These are phyloP conservation scores for Primulina eburnea DNA, from an alignment of 257 asterid genomes.

Conservation along the genomic window DNA sequence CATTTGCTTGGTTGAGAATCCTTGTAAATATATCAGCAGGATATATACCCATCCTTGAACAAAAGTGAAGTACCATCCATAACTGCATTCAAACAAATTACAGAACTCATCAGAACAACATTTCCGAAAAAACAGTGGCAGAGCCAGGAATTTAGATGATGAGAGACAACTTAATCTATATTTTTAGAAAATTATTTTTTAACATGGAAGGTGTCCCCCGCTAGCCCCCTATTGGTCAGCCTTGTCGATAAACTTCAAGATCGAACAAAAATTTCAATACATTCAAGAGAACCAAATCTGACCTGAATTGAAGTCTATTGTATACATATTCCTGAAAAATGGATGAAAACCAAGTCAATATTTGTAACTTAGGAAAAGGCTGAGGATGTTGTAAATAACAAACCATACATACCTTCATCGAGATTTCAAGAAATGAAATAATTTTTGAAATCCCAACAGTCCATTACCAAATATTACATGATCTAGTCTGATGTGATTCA, in stretches of 20 bases:
- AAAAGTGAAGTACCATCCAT: conserved; percentile 95
- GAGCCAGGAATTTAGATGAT: neutral
- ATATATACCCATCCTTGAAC: conserved; percentile 96
- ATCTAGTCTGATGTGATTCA: no score
- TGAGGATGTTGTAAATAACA: neutral
- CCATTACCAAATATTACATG: no score
- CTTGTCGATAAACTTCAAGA: neutral
- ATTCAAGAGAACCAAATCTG: conserved; percentile 14
- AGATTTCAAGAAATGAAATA: neutral
- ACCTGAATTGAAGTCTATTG: conserved; percentile 96
- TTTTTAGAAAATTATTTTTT: neutral
- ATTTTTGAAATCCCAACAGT: no score
- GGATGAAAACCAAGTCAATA: conserved; percentile 12
- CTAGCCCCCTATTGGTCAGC: neutral
- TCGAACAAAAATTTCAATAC: conserved; percentile 1
- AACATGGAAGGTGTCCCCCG: neutral
- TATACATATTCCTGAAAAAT: conserved; percentile 84
- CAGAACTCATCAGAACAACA: conserved; percentile 5
- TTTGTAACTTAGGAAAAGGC: neutral
- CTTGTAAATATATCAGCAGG: conserved; percentile 63
- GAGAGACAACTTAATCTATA: neutral
- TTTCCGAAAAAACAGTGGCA: neutral
- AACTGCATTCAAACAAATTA: conserved; percentile 42
- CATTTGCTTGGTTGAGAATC: conserved; percentile 86
- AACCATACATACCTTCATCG: neutral